A percentile compares a stretch with the other conserved stretches of the same genome.
phyloP scores from a whole-genome alignment of 2,329 filamentous ascomycete species.

The Taxawa tesnikishii region DNA sequence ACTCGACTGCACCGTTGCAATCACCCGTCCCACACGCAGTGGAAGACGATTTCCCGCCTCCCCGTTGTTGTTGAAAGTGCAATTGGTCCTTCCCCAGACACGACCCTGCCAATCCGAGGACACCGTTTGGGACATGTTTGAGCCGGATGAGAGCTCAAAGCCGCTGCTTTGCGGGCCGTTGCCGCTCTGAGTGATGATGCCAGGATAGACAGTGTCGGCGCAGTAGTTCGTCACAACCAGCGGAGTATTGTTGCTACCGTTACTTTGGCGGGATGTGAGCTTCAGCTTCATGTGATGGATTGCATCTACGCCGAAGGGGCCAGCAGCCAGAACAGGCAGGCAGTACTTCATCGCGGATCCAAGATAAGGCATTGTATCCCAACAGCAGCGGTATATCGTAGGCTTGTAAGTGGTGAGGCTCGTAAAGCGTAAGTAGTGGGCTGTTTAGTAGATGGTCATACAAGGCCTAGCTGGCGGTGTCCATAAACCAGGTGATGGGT shows the following conservation, averaged over 20 bases:
- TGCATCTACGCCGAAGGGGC: conserved; percentile 2
- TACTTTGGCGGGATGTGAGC: conserved; percentile 13
- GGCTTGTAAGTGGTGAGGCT: background rate
- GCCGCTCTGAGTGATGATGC: conserved; percentile 60
- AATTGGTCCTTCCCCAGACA: conserved; percentile 76
- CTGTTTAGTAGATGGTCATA: too few relatives aligned
- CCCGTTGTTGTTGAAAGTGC: conserved; percentile 57
- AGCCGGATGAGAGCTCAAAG: conserved; percentile 51
- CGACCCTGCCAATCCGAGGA: conserved; percentile 67
- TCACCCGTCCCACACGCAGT: conserved; percentile 64
- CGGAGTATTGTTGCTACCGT: conserved; percentile 26
- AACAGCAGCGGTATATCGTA: background rate
- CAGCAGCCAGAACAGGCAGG: too few relatives aligned
- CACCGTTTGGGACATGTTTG: conserved; percentile 50
- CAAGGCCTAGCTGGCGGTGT: too few relatives aligned
- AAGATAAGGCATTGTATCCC: too few relatives aligned
- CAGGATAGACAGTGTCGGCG: conserved; percentile 61
- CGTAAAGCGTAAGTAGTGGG: conserved; percentile 5
- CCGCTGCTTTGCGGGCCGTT: conserved; percentile 54
- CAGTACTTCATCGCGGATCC: too few relatives aligned
- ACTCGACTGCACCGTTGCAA: conserved; percentile 59
- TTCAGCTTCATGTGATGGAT: conserved; percentile 20
- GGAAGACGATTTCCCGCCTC: conserved; percentile 33
- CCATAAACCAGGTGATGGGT: too few relatives aligned
- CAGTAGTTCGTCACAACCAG: conserved; percentile 63